Evolutionary conservation across 768 basidiomycete genomes (phyloP), one percentile per base, ranked within the genome.

Genomic region (Panus rudis): DNA sequence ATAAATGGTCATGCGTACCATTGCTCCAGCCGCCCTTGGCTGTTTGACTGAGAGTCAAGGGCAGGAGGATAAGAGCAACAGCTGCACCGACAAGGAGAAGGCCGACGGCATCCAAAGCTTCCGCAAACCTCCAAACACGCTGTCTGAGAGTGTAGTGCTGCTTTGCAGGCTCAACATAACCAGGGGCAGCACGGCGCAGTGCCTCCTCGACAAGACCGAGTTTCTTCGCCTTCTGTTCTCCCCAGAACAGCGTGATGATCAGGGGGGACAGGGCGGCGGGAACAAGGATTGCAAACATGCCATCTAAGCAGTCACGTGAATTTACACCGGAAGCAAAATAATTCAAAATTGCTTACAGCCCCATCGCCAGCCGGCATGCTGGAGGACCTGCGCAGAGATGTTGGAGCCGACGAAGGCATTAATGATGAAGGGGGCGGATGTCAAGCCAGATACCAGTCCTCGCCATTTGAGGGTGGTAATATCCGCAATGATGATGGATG

Each of bases 381-480:
- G 62, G 19, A 71, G 52, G 22, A 72, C 57, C 17, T 51, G 46
- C 6, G 75, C 54, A n/a, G 76, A 67, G 37, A 83, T 71, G 52
- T 77, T 78, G n/a, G 75, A 65, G n/a, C 79, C 78, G 44, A 82
- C 64, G 53, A 80, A 81, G 2, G 68, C 76, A 56, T 83, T 82
- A 57, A 83, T 65, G 47, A 83, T 61, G 60, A 76, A 79, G 3
- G 76, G 76, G 31, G 68, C 48, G 6, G 71, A 68, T 11, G 68
- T 69, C 22, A 78, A 59, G 6, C 63, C 62, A 6, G 65, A 67
- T 21, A 78, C 69, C 19, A 78, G 47, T 3, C 56, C 60, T 25
- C 60, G 51, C 58, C 56, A 61, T 34, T 58, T 53, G 22, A 61
- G 52, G 10, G 55, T 50, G 11, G 60, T 56, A 37, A 59, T 52